These are phyloP conservation scores for Mortierella polycephala DNA, from an alignment of 371 early-diverging fungal genomes.

Conservation along the genomic window DNA sequence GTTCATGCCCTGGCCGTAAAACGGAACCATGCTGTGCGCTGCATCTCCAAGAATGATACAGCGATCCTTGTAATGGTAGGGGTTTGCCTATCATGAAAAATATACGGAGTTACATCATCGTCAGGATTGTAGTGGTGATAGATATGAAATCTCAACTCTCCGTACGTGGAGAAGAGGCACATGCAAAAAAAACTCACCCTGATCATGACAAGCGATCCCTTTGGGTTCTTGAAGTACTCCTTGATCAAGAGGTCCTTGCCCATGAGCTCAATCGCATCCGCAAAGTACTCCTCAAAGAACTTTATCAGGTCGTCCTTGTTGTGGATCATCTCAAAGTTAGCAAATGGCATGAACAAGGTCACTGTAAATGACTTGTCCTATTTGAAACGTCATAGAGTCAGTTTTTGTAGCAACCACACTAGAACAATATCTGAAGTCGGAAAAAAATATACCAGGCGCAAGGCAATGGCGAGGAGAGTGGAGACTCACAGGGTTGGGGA, in stretches of 20 bases:
- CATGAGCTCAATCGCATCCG: constrained; percentile 86
- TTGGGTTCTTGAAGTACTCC: constrained; percentile 87
- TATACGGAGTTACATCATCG: too few relatives aligned
- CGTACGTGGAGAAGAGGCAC: too few relatives aligned
- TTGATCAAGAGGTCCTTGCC: constrained; percentile 73
- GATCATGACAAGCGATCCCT: constrained; percentile 85
- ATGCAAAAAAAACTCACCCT: constrained; percentile 61
- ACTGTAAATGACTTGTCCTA: constrained; percentile 94
- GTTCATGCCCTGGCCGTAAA: constrained; percentile 98
- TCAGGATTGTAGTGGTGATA: too few relatives aligned
- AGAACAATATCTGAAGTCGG: too few relatives aligned
- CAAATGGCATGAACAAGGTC: constrained; percentile 95
- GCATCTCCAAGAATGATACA: constrained; percentile 94
- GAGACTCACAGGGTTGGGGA: constrained; percentile 84
- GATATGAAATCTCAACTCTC: too few relatives aligned
- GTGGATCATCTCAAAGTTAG: constrained; percentile 83
- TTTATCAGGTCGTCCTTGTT: constrained; percentile 71
- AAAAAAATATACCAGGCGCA: background rate
- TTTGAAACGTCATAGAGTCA: too few relatives aligned
- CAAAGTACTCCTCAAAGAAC: constrained; percentile 85
- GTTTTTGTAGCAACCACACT: too few relatives aligned
- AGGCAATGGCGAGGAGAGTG: background rate
- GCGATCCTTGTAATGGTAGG: constrained; percentile 83
- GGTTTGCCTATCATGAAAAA: constrained; percentile 68
- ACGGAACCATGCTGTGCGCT: constrained; percentile 98